Conservation (phyloP, 805 yeast species). For the Wickerhamomyces ciferrii region DNA sequence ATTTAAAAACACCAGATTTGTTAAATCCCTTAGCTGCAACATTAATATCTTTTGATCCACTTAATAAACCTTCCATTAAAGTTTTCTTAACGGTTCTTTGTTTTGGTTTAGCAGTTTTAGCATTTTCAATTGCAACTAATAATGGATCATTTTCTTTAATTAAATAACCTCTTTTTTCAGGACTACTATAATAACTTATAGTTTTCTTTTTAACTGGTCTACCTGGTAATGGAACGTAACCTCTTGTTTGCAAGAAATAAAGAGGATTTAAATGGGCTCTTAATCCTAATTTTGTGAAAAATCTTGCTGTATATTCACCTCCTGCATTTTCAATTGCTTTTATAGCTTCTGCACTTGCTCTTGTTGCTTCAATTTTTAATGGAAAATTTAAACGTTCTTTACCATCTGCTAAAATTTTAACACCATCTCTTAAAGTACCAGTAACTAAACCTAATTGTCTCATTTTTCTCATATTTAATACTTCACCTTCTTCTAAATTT, state of each 20-base stretch:
- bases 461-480: conserved; percentile 73
- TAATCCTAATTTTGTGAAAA: conserved; percentile 61
- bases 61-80: conserved; percentile 3
- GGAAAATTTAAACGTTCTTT: conserved; percentile 46
- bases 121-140: conserved; percentile 15
- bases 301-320: conserved; percentile 69
- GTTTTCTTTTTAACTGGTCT: conserved; percentile 82
- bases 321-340: conserved; percentile 66
- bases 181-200: conserved; percentile 70
- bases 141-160: conserved; percentile 29
- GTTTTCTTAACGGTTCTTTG: conserved; percentile 3
- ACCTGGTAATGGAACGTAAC: conserved; percentile 78
- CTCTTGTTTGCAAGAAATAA: conserved; percentile 60
- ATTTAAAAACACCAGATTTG: conserved; percentile 10
- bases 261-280: conserved; percentile 75
- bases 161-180: conserved; percentile 73
- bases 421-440: conserved; percentile 73
- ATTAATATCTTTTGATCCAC: conserved; percentile 9
- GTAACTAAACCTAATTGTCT: conserved; percentile 66
- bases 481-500: conserved; percentile 49
- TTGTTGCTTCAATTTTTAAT: conserved; percentile 73
- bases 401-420: conserved; percentile 73
- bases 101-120: conserved; percentile 13
- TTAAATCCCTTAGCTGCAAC: conserved; percentile 17
- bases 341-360: conserved; percentile 74